These are phyloP conservation scores for Chionographis japonica DNA, from an alignment of 106 monocot genomes.

Conservation along the genomic window DNA sequence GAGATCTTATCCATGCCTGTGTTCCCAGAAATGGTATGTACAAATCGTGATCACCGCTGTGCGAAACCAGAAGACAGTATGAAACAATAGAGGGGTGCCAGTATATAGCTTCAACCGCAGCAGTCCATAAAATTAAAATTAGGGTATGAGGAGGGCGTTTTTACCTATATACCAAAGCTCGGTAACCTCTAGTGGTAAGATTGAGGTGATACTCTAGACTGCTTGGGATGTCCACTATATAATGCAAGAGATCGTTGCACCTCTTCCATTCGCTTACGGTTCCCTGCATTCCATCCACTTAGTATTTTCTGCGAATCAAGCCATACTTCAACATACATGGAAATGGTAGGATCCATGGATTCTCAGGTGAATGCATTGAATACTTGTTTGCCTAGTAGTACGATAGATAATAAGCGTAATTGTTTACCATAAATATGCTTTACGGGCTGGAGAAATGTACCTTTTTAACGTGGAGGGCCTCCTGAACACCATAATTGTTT, in stretches of 20 bases:
- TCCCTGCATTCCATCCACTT: neutral
- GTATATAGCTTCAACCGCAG: too few relatives aligned
- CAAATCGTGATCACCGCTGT: constrained; percentile 49
- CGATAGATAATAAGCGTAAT: too few relatives aligned
- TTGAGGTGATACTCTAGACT: constrained; percentile 8
- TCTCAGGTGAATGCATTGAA: too few relatives aligned
- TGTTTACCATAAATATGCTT: neutral
- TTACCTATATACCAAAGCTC: constrained; percentile 17
- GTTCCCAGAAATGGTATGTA: constrained; percentile 43
- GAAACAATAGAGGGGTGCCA: too few relatives aligned
- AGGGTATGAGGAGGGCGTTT: neutral
- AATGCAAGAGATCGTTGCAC: constrained; percentile 10
- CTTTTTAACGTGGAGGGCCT: constrained; percentile 37
- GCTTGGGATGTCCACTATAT: neutral
- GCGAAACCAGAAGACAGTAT: neutral
- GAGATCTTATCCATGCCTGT: constrained; percentile 42
- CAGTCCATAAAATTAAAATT: too few relatives aligned
- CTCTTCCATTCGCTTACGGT: constrained; percentile 3
- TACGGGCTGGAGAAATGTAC: constrained; percentile 2
- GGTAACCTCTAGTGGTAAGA: constrained; percentile 12
- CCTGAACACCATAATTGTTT: constrained; percentile 10
- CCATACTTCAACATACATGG: too few relatives aligned
- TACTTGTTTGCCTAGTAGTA: too few relatives aligned
- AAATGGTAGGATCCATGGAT: too few relatives aligned
- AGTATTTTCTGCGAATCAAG: too few relatives aligned